Percentiles rank a stretch among this genome's conserved stretches.
Conservation (phyloP, 1,139 yeast genomes). For the Blastobotrys persicus region DNA sequence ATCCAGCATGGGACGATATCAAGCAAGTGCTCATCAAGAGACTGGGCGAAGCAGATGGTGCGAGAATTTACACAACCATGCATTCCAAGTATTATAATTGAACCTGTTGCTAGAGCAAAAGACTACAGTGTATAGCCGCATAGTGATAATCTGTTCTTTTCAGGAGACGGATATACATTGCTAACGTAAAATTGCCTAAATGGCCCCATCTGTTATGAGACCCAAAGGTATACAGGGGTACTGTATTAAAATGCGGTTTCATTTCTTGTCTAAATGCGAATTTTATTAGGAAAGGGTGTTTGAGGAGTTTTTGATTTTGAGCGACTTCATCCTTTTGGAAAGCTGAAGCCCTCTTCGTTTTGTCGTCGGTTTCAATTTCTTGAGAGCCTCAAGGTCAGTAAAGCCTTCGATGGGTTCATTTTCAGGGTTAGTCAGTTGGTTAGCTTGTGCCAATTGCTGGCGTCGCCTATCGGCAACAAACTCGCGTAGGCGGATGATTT, state of each 20-base stretch:
- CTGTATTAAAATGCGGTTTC: too few species aligned
- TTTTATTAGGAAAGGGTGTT: neutral
- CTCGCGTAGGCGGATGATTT: constrained; percentile 69
- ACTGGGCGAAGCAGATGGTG: constrained; percentile 12
- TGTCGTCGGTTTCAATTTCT: constrained; percentile 21
- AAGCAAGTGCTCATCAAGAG: constrained; percentile 20
- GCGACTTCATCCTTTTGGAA: constrained; percentile 18
- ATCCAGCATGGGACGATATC: constrained; percentile 25
- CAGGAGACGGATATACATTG: too few species aligned
- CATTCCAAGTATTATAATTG: neutral
- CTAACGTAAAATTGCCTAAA: too few species aligned
- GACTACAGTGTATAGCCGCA: too few species aligned
- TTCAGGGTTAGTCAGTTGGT: neutral
- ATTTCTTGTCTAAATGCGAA: neutral
- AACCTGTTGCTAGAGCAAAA: too few species aligned
- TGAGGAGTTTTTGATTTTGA: neutral
- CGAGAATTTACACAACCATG: neutral
- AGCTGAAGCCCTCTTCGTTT: constrained; percentile 17
- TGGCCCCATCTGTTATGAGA: too few species aligned
- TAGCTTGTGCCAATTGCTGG: neutral
- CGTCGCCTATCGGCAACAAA: constrained; percentile 58
- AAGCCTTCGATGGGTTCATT: neutral
- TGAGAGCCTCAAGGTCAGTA: constrained; percentile 25
- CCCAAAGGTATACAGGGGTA: too few species aligned
- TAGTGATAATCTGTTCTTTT: too few species aligned